A percentile compares a stretch with the other conserved stretches of the same genome.
These are phyloP conservation scores for Mollisiaceae sp. DNA, from an alignment of 2,329 filamentous ascomycete species.

Conservation along the genomic window DNA sequence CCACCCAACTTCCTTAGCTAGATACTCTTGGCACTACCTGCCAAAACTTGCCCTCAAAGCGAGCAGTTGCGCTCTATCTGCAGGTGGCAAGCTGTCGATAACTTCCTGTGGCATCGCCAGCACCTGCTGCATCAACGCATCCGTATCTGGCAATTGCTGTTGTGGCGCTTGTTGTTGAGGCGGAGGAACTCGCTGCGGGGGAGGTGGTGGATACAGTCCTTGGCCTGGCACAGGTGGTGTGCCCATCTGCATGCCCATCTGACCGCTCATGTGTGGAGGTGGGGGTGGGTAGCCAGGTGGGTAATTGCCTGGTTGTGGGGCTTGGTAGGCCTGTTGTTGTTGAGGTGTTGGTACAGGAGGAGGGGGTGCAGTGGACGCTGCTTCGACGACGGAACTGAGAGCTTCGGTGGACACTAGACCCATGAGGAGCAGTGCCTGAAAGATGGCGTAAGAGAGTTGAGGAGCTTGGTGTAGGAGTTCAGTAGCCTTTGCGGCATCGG, in stretches of 20 bases:
- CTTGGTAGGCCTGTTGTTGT: conserved; percentile 29
- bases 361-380: conserved; percentile 48
- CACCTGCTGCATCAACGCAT: conserved; percentile 80
- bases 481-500: conserved; percentile 81
- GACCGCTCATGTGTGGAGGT: conserved; percentile 45
- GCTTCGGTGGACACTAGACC: conserved; percentile 87
- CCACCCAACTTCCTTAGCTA: too few relatives aligned
- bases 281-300: conserved; percentile 46
- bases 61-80: conserved; percentile 80
- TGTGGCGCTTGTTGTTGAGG: conserved; percentile 53
- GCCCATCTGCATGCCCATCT: conserved; percentile 44
- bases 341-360: conserved; percentile 45
- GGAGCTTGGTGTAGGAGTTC: conserved; percentile 88
- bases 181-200: conserved; percentile 37
- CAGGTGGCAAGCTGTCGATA: conserved; percentile 78
- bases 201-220: conserved; percentile 38
- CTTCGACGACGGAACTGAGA: conserved; percentile 80
- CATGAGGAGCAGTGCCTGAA: conserved; percentile 92
- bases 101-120: conserved; percentile 79
- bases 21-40: conserved; percentile 12
- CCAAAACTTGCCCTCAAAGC: conserved; percentile 60
- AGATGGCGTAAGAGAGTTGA: conserved; percentile 92
- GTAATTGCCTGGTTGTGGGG: conserved; percentile 41
- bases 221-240: conserved; percentile 53
- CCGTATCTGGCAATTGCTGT: conserved; percentile 60